Base-by-base conservation (phyloP, 2,329 filamentous ascomycete species). In the Periconia digitata region DNA sequence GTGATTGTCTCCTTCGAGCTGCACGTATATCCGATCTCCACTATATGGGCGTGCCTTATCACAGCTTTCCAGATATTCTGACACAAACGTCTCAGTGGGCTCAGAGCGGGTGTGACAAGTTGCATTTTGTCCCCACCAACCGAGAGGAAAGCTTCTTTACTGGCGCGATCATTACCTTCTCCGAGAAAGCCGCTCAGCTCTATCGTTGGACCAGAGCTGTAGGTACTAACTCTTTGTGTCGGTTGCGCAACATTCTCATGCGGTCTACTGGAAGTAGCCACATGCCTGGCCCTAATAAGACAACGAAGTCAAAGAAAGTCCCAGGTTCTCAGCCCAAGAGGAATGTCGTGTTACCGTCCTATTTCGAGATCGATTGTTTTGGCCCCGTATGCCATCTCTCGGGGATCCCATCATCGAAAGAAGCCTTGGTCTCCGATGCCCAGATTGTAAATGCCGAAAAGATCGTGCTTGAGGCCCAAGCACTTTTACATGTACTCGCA, bases 1-100 rank as follows among this genome's bases (percentile, higher is more conserved):
- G 58, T 12, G 43, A 63, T 8, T 69, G 65, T 35, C 59, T 67
- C 12, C 51, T 44, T 8, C 63, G 63, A 8, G 63, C 58, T 8
- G 50, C 62, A 6, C 32, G 39, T 2, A 13, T 35, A 3, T 59
- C 53, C 2, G 27, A 64, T n/a, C 12, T 38, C 1, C 38, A 54
- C 3, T 53, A 58, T 13, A 24, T 41, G 27, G 49, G 44, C 3
- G 21, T 48, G 3, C 49, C 53, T 1, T 64, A 58, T 23, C 35
- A 50, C 7, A 40, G 40, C 6, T 54, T 57, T 40, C 36, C 52
- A 3, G 43, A 60, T 3, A 41, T 63, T 3, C 51, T 59, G 6
- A 43, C 58, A 2, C 42, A 41, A 10, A 55, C 62, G 8, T 52
- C 60, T 23, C 46, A 51, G 2, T 69, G 64, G 64, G 50, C 53